phyloP scores from a whole-genome alignment of 2,329 filamentous ascomycete genomes.

The Sporothrix inflata region DNA sequence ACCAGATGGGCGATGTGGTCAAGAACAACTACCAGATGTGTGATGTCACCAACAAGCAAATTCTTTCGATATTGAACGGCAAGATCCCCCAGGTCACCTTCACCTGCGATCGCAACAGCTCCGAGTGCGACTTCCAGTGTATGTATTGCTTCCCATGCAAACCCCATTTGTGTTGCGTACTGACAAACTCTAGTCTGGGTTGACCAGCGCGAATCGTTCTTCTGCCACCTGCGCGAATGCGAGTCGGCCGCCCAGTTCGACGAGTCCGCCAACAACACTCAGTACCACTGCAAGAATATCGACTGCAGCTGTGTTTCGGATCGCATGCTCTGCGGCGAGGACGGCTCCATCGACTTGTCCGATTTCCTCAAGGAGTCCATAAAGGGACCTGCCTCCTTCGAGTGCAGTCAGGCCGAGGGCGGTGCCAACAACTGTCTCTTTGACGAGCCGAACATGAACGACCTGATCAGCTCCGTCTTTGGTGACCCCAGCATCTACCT shows the following conservation, averaged over 20 bases:
- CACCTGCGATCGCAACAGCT: slow-evolving; percentile 74
- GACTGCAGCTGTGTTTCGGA: slow-evolving; percentile 86
- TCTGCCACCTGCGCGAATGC: slow-evolving; percentile 86
- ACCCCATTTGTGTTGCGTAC: not conserved
- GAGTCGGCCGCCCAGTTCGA: slow-evolving; percentile 70
- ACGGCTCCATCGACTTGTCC: slow-evolving; percentile 86
- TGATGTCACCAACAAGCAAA: slow-evolving; percentile 95
- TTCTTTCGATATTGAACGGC: slow-evolving; percentile 80
- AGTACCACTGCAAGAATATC: slow-evolving; percentile 82
- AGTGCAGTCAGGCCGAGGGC: slow-evolving; percentile 69
- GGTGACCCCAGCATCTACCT: slow-evolving; percentile 88
- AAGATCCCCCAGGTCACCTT: slow-evolving; percentile 94
- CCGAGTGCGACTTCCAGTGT: slow-evolving; percentile 95
- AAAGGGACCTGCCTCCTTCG: slow-evolving; percentile 84
- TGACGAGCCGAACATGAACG: slow-evolving; percentile 89
- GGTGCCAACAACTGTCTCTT: slow-evolving; percentile 73
- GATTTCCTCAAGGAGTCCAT: slow-evolving; percentile 86
- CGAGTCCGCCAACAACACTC: slow-evolving; percentile 75
- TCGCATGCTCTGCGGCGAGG: slow-evolving; percentile 91
- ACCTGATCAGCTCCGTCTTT: slow-evolving; percentile 84
- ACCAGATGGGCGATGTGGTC: slow-evolving; percentile 85
- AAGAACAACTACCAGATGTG: slow-evolving; percentile 98
- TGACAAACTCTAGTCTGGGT: slow-evolving; percentile 74
- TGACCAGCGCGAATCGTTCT: slow-evolving; percentile 91
- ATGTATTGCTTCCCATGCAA: slow-evolving; percentile 40